Base-by-base conservation (phyloP, 441 rosid genomes). In the Manihot esculenta region DNA sequence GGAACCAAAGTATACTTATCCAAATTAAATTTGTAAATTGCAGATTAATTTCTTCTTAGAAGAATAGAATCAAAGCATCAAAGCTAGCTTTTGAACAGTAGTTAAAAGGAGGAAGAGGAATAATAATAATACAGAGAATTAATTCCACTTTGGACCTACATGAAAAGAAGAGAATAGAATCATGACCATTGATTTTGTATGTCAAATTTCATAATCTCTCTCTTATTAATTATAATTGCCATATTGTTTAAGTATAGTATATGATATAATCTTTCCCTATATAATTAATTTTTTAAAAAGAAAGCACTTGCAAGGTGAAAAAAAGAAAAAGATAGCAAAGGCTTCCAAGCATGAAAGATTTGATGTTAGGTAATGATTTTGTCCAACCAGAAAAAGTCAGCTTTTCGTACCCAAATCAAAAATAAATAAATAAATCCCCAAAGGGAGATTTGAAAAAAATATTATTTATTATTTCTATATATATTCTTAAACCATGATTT, bases 141-240 rank as follows among this genome's bases (percentile, higher is more conserved):
- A 81, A 79, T 69, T 78, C 81, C 83, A 74, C 74, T 66, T n/a
- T 75, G 57, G 78, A 74, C 79, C 73, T 67, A 69, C 85, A 73
- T 84, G 49, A 84, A 84, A 85, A 85, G 89, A 82, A 85, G 85
- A 80, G 89, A 81, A 83, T 72, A 65, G 87, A 84, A 83, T 84
- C 83, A 81, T n/a, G n/a, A n/a, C n/a, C n/a, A n/a, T n/a, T n/a
- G n/a, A n/a, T n/a, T n/a, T n/a, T n/a, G n/a, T n/a, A n/a, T n/a
- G n/a, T n/a, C n/a, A n/a, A n/a, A n/a, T n/a, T n/a, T n/a, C n/a
- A n/a, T n/a, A n/a, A n/a, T n/a, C 6, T 44, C 62, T 15, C 5
- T 47, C 18, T 41, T 51, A 24, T 24, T 35, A 13, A 12, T 13
- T 20, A 27, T 41, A 23, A 42, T 41, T 44, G 10, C 9, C 24